Percentiles rank a stretch among this genome's conserved stretches.
These are phyloP conservation scores for Sisymbrium altissimum DNA, from an alignment of 345 rosid species.

Conservation along the genomic window DNA sequence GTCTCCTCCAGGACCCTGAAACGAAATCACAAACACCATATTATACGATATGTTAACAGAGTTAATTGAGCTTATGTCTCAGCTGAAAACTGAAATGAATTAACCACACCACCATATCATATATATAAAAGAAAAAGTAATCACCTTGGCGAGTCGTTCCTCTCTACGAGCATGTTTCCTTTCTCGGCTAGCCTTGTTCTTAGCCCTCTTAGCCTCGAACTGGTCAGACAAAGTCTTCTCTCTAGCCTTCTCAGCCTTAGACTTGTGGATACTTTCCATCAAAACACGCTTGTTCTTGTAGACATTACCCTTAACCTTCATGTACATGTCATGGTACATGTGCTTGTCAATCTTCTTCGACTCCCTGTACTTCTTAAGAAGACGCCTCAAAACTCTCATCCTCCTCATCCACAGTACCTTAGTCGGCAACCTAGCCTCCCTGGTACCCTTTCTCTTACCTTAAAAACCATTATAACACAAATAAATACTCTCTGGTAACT, in stretches of 20 bases:
- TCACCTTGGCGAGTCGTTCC: conserved; percentile 86
- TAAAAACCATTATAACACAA: conserved; percentile 9
- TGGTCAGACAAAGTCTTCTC: conserved; percentile 92
- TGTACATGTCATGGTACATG: conserved; percentile 99
- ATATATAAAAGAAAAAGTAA: background rate
- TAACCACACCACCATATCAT: background rate
- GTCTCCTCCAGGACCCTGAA: conserved; percentile 65
- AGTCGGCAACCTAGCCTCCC: conserved; percentile 96
- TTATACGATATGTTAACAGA: background rate
- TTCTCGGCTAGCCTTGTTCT: conserved; percentile 97
- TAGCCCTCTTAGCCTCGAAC: conserved; percentile 92
- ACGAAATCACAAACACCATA: background rate
- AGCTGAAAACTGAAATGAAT: background rate
- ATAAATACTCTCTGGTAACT: background rate
- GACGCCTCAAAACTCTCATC: conserved; percentile 89
- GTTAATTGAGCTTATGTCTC: background rate
- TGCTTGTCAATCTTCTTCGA: conserved; percentile 94
- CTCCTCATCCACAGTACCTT: conserved; percentile 97
- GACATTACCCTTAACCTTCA: conserved; percentile 96
- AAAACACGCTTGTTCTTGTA: conserved; percentile 93
- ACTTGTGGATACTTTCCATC: conserved; percentile 96
- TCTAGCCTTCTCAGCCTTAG: conserved; percentile 96
- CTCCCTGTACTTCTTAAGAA: conserved; percentile 83
- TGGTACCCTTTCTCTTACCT: conserved; percentile 97
- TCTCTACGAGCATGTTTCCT: conserved; percentile 85